Base-by-base conservation (phyloP, 1,284 basidiomycete genomes). In the Pulveroboletus sp. region DNA sequence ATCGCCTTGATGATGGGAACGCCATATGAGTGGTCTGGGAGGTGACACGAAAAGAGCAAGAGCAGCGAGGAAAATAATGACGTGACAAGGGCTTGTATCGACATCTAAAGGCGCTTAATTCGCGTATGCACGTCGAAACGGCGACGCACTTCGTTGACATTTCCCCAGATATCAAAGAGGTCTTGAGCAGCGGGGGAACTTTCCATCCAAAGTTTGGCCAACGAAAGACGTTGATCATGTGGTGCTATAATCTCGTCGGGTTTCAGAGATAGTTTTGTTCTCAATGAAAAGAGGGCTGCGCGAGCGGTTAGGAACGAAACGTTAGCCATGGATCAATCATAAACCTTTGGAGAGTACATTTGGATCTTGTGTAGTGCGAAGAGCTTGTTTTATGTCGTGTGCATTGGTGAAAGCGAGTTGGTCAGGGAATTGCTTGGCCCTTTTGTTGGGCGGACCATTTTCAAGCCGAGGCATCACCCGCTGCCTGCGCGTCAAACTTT, bases 121-220 rank as follows among this genome's bases (percentile, higher is more conserved):
- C 18, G 38, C 49, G 8, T 49, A 51, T 54, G 18, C 17, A 28
- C 26, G 40, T 36, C 44, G 22, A 54, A 39, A 43, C 65, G 17
- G 54, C 31, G 26, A 52, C 77, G 43, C 50, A 88, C 88, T 47
- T 80, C 75, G 46, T 73, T 78, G 2, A 75, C 57, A 15, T 62
- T 70, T 54, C 86, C 83, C 85, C 87, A 90, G 15, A 86, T 62
- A 25, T 73, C 67, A 63, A 92, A 88, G 4, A 91, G 45, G 55
- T 88, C 84, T 42, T 79, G 74, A 35, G 81, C 84, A 4, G 79
- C 82, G 0, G 83, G 77, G 25, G 77, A 78, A 8, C 65, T 69
- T 33, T 81, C 80, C 55, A 92, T 67, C 86, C 87, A 92, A 50
- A 76, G 69, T 58, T 82, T 81, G 0, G 77, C 80, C 4, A 91